A percentile compares a stretch with the other conserved stretches of the same genome.
Evolutionary conservation across 805 yeast species (phyloP).

Genomic region (Lachancea kluyveri): DNA sequence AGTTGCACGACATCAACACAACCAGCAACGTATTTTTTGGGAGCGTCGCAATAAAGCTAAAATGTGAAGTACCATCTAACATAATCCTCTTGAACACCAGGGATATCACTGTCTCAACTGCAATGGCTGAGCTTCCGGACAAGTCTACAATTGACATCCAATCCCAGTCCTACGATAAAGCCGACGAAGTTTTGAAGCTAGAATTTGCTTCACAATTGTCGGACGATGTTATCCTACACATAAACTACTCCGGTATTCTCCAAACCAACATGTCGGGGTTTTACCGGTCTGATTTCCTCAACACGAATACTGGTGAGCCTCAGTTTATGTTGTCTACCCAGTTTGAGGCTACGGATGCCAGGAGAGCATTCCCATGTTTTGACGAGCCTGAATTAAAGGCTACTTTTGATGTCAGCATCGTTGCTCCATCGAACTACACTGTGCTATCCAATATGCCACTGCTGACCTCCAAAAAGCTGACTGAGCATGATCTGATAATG

Average conservation of each 20-base stretch:
- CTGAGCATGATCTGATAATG: constrained; percentile 35
- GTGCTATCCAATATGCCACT: constrained; percentile 67
- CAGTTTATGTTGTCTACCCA: constrained; percentile 28
- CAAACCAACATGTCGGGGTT: constrained; percentile 71
- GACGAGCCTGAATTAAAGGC: constrained; percentile 72
- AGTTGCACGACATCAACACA: constrained; percentile 44
- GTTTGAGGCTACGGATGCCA: constrained; percentile 73
- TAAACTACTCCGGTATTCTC: constrained; percentile 50
- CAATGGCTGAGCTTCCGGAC: constrained; percentile 24
- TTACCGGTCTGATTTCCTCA: constrained; percentile 56
- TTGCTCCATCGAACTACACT: constrained; percentile 46
- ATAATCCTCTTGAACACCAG: constrained; percentile 45
- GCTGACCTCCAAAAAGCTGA: constrained; percentile 32
- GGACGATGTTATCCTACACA: constrained; percentile 41
- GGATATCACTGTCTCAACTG: constrained; percentile 33
- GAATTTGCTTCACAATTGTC: constrained; percentile 35
- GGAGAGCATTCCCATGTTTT: constrained; percentile 71
- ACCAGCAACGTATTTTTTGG: constrained; percentile 43
- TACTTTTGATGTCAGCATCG: constrained; percentile 50
- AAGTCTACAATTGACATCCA: neutral
- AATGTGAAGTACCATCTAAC: constrained; percentile 37
- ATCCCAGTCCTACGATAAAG: constrained; percentile 26
- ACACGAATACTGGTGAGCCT: constrained; percentile 31
- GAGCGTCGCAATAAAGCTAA: constrained; percentile 40
- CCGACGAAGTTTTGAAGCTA: constrained; percentile 48